phyloP scores from a whole-genome alignment of 2,329 filamentous ascomycete genomes.

The Neonectria magnoliae region DNA sequence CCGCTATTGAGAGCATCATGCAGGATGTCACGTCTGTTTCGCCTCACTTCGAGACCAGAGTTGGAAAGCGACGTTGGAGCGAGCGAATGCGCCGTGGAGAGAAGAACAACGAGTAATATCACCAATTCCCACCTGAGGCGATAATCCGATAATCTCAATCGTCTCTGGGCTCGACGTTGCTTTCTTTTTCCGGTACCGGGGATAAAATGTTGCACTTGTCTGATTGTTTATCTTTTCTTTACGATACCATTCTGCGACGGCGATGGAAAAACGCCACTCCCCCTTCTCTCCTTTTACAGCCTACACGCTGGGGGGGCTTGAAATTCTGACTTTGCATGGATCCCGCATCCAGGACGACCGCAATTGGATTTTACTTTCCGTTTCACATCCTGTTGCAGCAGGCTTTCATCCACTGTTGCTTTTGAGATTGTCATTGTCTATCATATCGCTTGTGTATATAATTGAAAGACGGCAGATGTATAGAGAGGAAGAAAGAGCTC shows the following conservation, averaged over 20 bases:
- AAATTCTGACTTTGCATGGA: not conserved
- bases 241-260: constrained; percentile 47
- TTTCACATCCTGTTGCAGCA: not conserved
- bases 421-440: constrained; percentile 15
- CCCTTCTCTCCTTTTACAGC: constrained; percentile 23
- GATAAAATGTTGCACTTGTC: constrained; percentile 32
- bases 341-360: constrained; percentile 6
- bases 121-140: not conserved
- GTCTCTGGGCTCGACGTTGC: constrained; percentile 13
- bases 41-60: constrained; percentile 88
- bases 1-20: constrained; percentile 80
- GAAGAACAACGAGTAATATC: constrained; percentile 43
- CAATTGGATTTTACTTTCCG: constrained; percentile 4
- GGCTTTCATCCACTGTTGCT: not conserved
- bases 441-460: constrained; percentile 16
- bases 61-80: constrained; percentile 82
- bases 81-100: constrained; percentile 61
- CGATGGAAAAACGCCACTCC: constrained; percentile 27
- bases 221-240: constrained; percentile 33
- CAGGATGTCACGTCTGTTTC: constrained; percentile 79
- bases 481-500: constrained; percentile 10
- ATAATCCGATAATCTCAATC: constrained; percentile 1
- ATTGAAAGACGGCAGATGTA: constrained; percentile 6
- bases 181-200: constrained; percentile 23
- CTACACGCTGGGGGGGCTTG: constrained; percentile 3